Conservation (phyloP, 2,329 filamentous ascomycete species). For the Colletotrichum paranaense region DNA sequence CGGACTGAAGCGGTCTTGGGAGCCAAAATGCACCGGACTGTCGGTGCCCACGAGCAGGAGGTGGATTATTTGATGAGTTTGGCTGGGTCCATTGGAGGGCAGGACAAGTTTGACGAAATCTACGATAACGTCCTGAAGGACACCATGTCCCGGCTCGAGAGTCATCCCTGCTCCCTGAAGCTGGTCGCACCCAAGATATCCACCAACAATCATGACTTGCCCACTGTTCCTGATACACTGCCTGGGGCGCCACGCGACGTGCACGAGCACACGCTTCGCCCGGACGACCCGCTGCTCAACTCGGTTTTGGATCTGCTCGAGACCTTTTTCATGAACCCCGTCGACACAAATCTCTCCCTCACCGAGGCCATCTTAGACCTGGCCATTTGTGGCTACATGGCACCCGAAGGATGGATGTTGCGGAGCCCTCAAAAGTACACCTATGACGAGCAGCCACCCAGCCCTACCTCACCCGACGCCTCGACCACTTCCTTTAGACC, state of each 20-base stretch:
- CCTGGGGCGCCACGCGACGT: constrained; percentile 72
- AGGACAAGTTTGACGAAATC: constrained; percentile 76
- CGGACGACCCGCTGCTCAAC: constrained; percentile 71
- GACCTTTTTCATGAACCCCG: constrained; percentile 88
- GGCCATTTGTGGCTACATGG: constrained; percentile 85
- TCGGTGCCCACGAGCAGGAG: constrained; percentile 80
- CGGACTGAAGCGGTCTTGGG: constrained; percentile 70
- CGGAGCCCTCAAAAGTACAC: constrained; percentile 75
- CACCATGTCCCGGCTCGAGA: constrained; percentile 74
- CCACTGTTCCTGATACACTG: constrained; percentile 65
- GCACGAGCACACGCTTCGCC: constrained; percentile 69
- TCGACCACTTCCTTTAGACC: constrained; percentile 50
- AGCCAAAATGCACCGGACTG: constrained; percentile 70
- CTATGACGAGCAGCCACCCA: constrained; percentile 60
- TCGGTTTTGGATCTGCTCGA: constrained; percentile 78
- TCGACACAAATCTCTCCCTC: constrained; percentile 89
- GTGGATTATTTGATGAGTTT: constrained; percentile 77
- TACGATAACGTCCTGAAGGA: constrained; percentile 81
- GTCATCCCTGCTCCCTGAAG: constrained; percentile 77
- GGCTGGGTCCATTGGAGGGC: constrained; percentile 75
- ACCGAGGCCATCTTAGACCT: constrained; percentile 87
- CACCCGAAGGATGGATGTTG: constrained; percentile 90
- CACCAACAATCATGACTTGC: constrained; percentile 66
- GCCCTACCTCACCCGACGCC: constrained; percentile 35
- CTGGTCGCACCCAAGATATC: constrained; percentile 72